Conservation (phyloP, 345 rosid species). For the Toxicodendron radicans region DNA sequence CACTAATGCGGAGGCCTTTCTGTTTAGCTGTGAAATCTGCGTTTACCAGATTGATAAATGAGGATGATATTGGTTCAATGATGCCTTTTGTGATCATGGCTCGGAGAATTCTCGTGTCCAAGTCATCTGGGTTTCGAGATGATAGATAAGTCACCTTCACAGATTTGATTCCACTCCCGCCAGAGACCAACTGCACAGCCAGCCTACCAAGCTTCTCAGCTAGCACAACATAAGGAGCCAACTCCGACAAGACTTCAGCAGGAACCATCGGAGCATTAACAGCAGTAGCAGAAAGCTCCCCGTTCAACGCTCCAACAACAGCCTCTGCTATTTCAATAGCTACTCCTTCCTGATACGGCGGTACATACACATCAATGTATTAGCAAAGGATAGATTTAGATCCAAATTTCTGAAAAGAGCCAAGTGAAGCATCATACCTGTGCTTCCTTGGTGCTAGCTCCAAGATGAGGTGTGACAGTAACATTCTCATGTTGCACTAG, state of each 20-base stretch:
- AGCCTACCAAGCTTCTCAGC: conserved; percentile 80
- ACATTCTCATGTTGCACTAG: conserved; percentile 71
- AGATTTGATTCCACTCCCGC: conserved; percentile 66
- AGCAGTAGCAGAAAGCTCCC: conserved; percentile 81
- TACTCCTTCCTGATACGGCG: conserved; percentile 62
- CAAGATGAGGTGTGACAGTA: conserved; percentile 84
- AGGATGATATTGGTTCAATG: conserved; percentile 72
- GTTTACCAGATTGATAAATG: conserved; percentile 73
- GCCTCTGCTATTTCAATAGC: conserved; percentile 93
- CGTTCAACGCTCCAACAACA: conserved; percentile 71
- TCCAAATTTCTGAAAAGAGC: background rate
- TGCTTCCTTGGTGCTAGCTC: conserved; percentile 93
- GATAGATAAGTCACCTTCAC: conserved; percentile 61
- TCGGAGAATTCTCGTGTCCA: conserved; percentile 83
- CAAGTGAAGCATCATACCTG: conserved; percentile 39
- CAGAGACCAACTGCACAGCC: conserved; percentile 73
- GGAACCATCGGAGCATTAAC: conserved; percentile 89
- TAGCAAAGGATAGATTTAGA: background rate
- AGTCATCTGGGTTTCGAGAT: conserved; percentile 63
- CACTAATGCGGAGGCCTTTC: conserved; percentile 72
- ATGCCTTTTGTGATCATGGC: conserved; percentile 89
- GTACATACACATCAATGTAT: background rate
- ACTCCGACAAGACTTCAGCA: conserved; percentile 56
- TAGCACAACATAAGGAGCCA: conserved; percentile 64
- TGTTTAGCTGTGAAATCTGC: conserved; percentile 87